phyloP scores from a whole-genome alignment of 352 stramenopile species.

The Thraustochytrium sp. region DNA sequence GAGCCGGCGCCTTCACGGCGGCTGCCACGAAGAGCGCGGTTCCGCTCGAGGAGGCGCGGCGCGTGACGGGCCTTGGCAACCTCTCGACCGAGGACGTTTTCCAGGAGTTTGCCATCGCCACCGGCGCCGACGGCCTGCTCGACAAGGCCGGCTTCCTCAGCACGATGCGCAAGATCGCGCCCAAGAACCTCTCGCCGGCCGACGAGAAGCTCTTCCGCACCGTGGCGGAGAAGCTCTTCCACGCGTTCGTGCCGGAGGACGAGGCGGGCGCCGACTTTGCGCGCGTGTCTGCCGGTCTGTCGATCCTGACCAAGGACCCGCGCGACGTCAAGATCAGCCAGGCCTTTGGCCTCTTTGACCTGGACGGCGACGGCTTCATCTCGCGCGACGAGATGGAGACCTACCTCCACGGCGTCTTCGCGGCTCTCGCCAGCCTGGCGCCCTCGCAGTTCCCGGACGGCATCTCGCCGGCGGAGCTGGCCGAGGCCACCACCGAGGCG shows the following conservation, averaged over 20 bases:
- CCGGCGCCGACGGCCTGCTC: neutral
- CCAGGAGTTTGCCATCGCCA: slow-evolving; percentile 25
- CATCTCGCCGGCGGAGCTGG: neutral
- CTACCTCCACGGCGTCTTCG: neutral
- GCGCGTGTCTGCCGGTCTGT: neutral
- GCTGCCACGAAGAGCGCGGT: too few species aligned
- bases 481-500: slow-evolving; percentile 3
- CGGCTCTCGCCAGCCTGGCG: neutral
- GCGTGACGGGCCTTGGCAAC: slow-evolving; percentile 5
- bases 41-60: neutral
- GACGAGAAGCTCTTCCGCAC: too few species aligned
- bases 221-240: neutral
- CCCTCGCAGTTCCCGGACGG: neutral
- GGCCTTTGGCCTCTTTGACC: slow-evolving; percentile 29
- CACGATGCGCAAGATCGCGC: neutral
- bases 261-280: neutral
- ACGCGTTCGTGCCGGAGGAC: neutral
- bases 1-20: too few species aligned
- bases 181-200: too few species aligned
- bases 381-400: slow-evolving; percentile 35
- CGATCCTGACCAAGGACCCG: neutral
- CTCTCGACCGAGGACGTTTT: neutral
- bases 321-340: slow-evolving; percentile 19
- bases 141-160: neutral
- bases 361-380: slow-evolving; percentile 43